Evolutionary conservation across 345 rosid species (phyloP).

Genomic region (Salix udensis): DNA sequence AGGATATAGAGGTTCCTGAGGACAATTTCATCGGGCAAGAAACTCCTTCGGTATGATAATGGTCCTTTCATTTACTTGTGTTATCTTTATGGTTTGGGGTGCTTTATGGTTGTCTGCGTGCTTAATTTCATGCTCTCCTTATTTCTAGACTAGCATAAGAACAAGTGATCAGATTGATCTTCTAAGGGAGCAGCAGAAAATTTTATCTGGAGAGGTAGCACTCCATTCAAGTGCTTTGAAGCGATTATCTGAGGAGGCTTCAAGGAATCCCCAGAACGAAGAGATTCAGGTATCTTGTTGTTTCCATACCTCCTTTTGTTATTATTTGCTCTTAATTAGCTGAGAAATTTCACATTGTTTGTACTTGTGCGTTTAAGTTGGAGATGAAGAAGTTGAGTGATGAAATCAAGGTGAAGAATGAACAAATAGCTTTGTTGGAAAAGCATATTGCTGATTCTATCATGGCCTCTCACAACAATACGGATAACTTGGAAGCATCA

Average conservation of each 20-base stretch:
- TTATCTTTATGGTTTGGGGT: background rate
- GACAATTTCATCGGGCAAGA: conserved; percentile 65
- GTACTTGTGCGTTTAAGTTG: conserved; percentile 43
- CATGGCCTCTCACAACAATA: conserved; percentile 47
- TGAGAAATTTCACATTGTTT: conserved; percentile 20
- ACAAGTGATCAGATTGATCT: conserved; percentile 81
- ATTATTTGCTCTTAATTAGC: conserved; percentile 13
- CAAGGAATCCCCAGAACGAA: conserved; percentile 62
- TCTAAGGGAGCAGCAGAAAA: conserved; percentile 87
- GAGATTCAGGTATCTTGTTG: conserved; percentile 48
- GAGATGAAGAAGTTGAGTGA: conserved; percentile 63
- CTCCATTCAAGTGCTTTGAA: conserved; percentile 82
- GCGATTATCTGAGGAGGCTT: conserved; percentile 74
- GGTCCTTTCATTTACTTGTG: background rate
- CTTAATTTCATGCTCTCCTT: conserved; percentile 16
- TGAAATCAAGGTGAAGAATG: conserved; percentile 72
- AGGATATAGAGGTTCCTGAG: conserved; percentile 61
- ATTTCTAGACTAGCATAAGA: conserved; percentile 63
- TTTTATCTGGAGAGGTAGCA: conserved; percentile 81
- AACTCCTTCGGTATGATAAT: conserved; percentile 63
- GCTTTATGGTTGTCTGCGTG: background rate
- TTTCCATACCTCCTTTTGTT: conserved; percentile 9
- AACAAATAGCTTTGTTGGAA: conserved; percentile 72
- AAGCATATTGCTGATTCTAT: conserved; percentile 70
- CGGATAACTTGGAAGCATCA: conserved; percentile 59